These are phyloP conservation scores for Vigna unguiculata DNA, from an alignment of 306 rosid species.

Conservation along the genomic window DNA sequence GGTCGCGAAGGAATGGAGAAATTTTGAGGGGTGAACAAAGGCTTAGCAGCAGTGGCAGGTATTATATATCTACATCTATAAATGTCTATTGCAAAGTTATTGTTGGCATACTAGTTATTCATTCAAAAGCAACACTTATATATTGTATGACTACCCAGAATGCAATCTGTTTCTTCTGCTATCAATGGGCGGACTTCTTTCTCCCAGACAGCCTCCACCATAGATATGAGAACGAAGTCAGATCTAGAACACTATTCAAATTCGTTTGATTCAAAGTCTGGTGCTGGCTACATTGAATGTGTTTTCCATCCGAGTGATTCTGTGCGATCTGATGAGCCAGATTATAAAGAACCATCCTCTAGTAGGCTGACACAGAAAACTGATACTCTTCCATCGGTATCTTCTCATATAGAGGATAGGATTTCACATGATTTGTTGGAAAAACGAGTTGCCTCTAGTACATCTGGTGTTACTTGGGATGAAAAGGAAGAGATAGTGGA, in stretches of 20 bases:
- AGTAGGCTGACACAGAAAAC: conserved; percentile 55
- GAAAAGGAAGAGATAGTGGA: conserved; percentile 90
- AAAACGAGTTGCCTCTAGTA: conserved; percentile 64
- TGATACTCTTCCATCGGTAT: conserved; percentile 52
- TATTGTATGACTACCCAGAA: conserved; percentile 59
- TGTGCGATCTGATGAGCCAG: conserved; percentile 57
- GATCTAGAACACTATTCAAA: conserved; percentile 58
- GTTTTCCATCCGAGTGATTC: conserved; percentile 65
- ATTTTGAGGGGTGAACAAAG: conserved; percentile 60
- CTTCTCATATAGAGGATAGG: conserved; percentile 58
- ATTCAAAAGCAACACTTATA: conserved; percentile 44
- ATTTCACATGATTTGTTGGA: conserved; percentile 58
- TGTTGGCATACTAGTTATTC: conserved; percentile 28
- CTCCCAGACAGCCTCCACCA: conserved; percentile 49
- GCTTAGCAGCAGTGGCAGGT: conserved; percentile 76
- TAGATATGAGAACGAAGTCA: conserved; percentile 49
- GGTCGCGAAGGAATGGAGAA: conserved; percentile 65
- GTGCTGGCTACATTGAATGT: conserved; percentile 71
- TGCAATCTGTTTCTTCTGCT: conserved; percentile 52
- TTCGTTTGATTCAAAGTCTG: conserved; percentile 78
- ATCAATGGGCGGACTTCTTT: conserved; percentile 51
- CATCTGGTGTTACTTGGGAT: conserved; percentile 88
- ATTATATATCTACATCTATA: conserved; percentile 38
- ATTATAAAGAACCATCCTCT: conserved; percentile 60
- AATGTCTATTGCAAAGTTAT: conserved; percentile 17